Evolutionary conservation across 2,329 filamentous ascomycete species (phyloP).

Genomic region (Ascochyta fabae): DNA sequence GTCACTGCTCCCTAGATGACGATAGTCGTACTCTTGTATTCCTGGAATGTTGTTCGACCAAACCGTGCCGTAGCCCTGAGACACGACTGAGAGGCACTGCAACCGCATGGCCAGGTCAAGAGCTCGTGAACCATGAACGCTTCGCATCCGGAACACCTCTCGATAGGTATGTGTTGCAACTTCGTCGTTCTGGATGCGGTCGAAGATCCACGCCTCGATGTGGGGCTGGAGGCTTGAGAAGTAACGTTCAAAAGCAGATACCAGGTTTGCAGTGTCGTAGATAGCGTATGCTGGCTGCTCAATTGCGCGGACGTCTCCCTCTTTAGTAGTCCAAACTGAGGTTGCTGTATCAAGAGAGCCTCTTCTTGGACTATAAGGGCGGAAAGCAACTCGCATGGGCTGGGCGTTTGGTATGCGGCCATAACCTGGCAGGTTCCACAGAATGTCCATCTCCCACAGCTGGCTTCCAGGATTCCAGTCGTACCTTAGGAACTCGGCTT

Average conservation of each 20-base stretch:
- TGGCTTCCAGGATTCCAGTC: conserved; percentile 37
- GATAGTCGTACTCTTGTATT: conserved; percentile 42
- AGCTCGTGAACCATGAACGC: conserved; percentile 27
- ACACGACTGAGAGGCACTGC: conserved; percentile 45
- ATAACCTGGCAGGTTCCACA: conserved; percentile 46
- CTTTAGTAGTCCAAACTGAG: conserved; percentile 40
- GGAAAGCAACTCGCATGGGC: conserved; percentile 35
- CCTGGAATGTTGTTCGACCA: conserved; percentile 40
- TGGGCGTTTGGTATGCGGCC: conserved; percentile 35
- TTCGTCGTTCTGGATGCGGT: conserved; percentile 37
- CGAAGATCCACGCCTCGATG: conserved; percentile 43
- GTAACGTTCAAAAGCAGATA: conserved; percentile 37
- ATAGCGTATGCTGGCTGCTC: conserved; percentile 45
- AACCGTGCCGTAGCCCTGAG: conserved; percentile 48
- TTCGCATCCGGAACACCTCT: conserved; percentile 42
- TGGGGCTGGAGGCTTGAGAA: conserved; percentile 35
- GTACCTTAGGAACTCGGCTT: conserved; percentile 42
- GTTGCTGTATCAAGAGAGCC: conserved; percentile 38
- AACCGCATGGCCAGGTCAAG: conserved; percentile 42
- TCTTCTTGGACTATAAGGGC: conserved; percentile 37
- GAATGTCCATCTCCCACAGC: conserved; percentile 40
- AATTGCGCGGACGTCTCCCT: conserved; percentile 35
- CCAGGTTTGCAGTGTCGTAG: conserved; percentile 40
- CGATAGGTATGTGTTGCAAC: conserved; percentile 39
- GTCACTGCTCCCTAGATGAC: conserved; percentile 35